These are phyloP conservation scores for Sarocladiaceae sp. DNA, from an alignment of 2,329 filamentous ascomycete genomes.

Conservation along the genomic window DNA sequence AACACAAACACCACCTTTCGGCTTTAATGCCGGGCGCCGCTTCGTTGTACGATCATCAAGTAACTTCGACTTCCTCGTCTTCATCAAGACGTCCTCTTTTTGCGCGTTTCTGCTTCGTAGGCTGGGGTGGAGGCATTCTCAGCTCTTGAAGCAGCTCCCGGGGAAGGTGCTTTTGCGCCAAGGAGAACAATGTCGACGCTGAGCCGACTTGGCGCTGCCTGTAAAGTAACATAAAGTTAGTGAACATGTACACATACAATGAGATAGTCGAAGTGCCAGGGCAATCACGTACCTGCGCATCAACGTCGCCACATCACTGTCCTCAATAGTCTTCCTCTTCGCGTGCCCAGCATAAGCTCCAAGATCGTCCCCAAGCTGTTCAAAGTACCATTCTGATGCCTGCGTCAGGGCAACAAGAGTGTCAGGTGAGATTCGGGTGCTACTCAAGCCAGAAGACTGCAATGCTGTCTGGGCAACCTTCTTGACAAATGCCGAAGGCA, in stretches of 20 bases:
- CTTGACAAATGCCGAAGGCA: slow-evolving; percentile 72
- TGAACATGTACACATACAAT: slow-evolving; percentile 13
- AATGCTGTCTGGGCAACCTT: slow-evolving; percentile 67
- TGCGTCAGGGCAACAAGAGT: slow-evolving; percentile 71
- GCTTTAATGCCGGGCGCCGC: background rate
- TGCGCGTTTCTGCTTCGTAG: slow-evolving; percentile 40
- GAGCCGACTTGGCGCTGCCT: slow-evolving; percentile 75
- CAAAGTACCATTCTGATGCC: slow-evolving; percentile 88
- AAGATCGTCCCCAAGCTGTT: slow-evolving; percentile 78
- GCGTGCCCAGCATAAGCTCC: slow-evolving; percentile 77
- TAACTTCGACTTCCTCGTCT: slow-evolving; percentile 31
- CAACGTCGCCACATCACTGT: slow-evolving; percentile 74
- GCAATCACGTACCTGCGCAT: slow-evolving; percentile 68
- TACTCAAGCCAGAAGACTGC: slow-evolving; percentile 60
- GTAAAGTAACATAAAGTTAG: slow-evolving; percentile 25
- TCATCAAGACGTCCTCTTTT: slow-evolving; percentile 24
- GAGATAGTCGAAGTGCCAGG: slow-evolving; percentile 14
- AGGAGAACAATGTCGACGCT: slow-evolving; percentile 72
- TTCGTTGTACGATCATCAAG: slow-evolving; percentile 19
- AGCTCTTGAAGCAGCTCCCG: slow-evolving; percentile 80
- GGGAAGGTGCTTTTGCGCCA: slow-evolving; percentile 80
- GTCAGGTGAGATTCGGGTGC: slow-evolving; percentile 68
- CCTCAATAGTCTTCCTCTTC: slow-evolving; percentile 79
- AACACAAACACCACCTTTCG: slow-evolving; percentile 12
- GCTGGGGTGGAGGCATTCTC: slow-evolving; percentile 60